A percentile compares a stretch with the other conserved stretches of the same genome.
These are phyloP conservation scores for Calonectria pteridis DNA, from an alignment of 2,329 filamentous ascomycete species.

Conservation along the genomic window DNA sequence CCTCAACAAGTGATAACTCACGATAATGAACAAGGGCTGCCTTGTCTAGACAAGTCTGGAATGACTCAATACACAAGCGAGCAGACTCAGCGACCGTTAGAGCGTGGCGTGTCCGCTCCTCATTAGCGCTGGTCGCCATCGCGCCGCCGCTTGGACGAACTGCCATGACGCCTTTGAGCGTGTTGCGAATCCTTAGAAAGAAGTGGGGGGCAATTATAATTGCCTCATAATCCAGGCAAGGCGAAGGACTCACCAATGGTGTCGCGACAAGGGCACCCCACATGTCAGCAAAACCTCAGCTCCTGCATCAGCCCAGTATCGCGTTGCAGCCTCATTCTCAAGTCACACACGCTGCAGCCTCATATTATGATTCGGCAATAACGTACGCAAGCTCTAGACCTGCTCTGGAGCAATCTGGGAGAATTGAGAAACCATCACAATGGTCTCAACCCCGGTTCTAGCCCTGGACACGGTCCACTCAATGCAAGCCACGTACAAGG, in stretches of 20 bases:
- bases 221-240: conserved; percentile 9
- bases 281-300: background rate
- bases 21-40: background rate
- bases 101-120: background rate
- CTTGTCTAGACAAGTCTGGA: conserved; percentile 12
- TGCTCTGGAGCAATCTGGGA: background rate
- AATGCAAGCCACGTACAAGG: conserved; percentile 1
- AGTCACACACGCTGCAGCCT: background rate
- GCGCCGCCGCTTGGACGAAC: background rate
- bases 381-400: background rate
- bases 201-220: background rate
- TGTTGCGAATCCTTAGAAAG: background rate
- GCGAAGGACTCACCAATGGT: background rate
- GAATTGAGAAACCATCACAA: background rate
- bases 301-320: fast-evolving
- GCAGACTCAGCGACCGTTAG: conserved; percentile 1
- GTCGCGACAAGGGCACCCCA: background rate
- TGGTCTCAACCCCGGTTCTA: background rate
- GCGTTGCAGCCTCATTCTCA: background rate
- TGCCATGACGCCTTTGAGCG: background rate
- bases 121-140: background rate
- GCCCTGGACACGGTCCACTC: background rate
- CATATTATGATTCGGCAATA: background rate
- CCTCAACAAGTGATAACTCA: conserved; percentile 20
- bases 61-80: background rate